phyloP scores from a whole-genome alignment of 768 basidiomycete genomes.

The Paxillus rubicundulus region DNA sequence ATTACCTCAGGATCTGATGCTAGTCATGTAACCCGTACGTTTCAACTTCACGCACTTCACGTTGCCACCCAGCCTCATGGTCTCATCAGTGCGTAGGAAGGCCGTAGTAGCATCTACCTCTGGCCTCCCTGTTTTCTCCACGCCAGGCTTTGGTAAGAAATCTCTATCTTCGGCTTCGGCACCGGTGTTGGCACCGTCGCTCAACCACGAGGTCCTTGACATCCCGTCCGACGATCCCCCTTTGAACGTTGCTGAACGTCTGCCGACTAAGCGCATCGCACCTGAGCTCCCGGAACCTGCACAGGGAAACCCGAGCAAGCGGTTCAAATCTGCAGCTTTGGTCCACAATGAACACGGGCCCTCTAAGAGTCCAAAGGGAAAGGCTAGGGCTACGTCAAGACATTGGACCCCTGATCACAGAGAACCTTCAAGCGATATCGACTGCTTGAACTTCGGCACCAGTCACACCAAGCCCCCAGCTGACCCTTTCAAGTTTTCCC shows the following conservation, averaged over 20 bases:
- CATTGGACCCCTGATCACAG: conserved; percentile 14
- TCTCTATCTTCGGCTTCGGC: background rate
- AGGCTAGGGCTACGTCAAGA: conserved; percentile 1
- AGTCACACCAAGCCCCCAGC: background rate
- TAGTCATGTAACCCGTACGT: background rate
- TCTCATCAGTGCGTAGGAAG: conserved; percentile 23
- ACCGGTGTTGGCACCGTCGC: conserved; percentile 10
- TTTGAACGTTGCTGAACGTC: background rate
- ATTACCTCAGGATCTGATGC: background rate
- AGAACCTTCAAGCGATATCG: conserved; percentile 20
- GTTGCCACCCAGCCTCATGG: conserved; percentile 7
- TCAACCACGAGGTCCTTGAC: conserved; percentile 13
- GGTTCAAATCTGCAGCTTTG: conserved; percentile 25
- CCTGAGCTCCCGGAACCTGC: conserved; percentile 13
- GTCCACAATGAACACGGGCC: conserved; percentile 27
- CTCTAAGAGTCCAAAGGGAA: conserved; percentile 6
- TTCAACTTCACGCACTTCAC: conserved; percentile 5
- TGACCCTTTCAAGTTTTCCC: conserved; percentile 23
- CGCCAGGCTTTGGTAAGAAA: conserved; percentile 41
- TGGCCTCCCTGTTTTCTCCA: conserved; percentile 42
- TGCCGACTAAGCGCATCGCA: conserved; percentile 33
- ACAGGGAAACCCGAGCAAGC: conserved; percentile 26
- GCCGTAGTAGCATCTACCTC: conserved; percentile 12
- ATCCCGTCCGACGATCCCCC: conserved; percentile 12
- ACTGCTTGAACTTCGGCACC: conserved; percentile 21